phyloP scores from a whole-genome alignment of 73 alveolate species.

The Paramecium pentaurelia region DNA sequence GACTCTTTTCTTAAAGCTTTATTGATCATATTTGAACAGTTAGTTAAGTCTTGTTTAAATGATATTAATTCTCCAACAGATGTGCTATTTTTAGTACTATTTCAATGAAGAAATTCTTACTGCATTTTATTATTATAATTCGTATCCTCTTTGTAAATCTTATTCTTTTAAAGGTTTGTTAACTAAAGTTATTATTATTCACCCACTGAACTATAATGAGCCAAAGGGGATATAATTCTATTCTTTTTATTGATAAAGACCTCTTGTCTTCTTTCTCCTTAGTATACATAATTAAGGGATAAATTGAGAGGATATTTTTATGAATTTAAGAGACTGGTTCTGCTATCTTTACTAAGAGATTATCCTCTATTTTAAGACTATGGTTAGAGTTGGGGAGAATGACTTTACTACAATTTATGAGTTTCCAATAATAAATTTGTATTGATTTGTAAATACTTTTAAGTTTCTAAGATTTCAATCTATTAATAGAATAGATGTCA shows the following conservation, averaged over 20 bases:
- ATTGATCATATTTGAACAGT: background rate
- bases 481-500: background rate
- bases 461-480: slow-evolving; percentile 25
- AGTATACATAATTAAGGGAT: background rate
- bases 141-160: background rate
- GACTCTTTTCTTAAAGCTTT: background rate
- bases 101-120: background rate
- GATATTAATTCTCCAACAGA: slow-evolving; percentile 30
- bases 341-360: background rate
- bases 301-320: background rate
- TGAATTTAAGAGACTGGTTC: background rate
- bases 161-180: background rate
- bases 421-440: background rate
- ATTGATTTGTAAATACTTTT: background rate
- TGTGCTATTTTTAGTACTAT: background rate
- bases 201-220: background rate
- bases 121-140: background rate
- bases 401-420: background rate
- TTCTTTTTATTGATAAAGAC: background rate
- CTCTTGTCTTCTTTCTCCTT: background rate
- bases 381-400: background rate
- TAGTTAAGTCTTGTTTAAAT: background rate
- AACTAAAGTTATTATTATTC: background rate
- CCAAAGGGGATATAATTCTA: background rate
- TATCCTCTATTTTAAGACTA: background rate